Evolutionary conservation across 345 rosid species (phyloP), one percentile per base, ranked within the genome.

Genomic region (Anacardium occidentale): DNA sequence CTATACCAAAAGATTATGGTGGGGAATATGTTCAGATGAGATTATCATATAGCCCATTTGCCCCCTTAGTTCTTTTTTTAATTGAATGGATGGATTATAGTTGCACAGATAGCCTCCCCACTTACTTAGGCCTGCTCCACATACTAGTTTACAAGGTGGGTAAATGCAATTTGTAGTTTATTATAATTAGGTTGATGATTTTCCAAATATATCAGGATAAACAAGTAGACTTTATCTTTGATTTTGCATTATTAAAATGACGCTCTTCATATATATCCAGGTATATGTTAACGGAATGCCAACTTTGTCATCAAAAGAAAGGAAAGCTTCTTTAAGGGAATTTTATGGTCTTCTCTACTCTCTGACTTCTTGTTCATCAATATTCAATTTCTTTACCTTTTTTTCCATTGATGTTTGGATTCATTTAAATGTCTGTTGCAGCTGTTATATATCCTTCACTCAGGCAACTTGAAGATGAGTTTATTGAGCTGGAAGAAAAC

Each of bases 61-160:
- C 91, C 8, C 92, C 85, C 5, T 69, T 85, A 55, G 66, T 86
- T 71, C 75, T 90, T 64, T 88, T 81, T 80, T 72, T 86, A 75
- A 72, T 86, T 45, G 87, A 88, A 77, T 90, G 92, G 96, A 82
- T 86, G 88, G 91, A 88, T 71, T 89, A 71, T 75, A 80, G 91
- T 13, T 88, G 88, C 74, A 87, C 88, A 22, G 92, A 83, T 75
- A 52, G 83, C 3, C 75, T 90, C 22, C 90, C 90, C 29, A 82
- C 68, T 57, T 85, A 68, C 65, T 80, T 86, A 75, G 92, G 90
- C 70, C 84, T 90, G 22, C 86, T 90, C 76, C 80, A 80, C 73
- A 53, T 85, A 32, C 90, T 88, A 54, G 83, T 90, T 59, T 80
- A 81, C 79, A 86, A 86, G 88, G 92, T 85, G 45, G 53, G 71